Evolutionary conservation across 2,329 filamentous ascomycete species (phyloP).

Genomic region (Beauveria bassiana): DNA sequence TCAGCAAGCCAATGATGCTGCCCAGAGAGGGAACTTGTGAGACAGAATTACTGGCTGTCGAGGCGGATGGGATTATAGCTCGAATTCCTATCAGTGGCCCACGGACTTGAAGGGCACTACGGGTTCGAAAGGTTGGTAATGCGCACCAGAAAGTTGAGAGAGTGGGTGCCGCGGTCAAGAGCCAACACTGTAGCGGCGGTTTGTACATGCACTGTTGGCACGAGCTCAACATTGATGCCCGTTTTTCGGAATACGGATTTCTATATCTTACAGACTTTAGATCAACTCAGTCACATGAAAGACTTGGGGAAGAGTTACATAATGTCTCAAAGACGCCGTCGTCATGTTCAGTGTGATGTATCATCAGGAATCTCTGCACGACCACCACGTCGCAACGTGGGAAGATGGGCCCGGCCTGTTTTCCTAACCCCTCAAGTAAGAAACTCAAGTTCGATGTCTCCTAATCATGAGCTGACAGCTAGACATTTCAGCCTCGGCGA

Average conservation of each 20-base stretch:
- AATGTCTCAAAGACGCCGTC: background rate
- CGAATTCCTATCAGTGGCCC: constrained; percentile 4
- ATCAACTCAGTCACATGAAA: too few relatives aligned
- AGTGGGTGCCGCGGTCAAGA: background rate
- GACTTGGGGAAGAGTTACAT: too few relatives aligned
- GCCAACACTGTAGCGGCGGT: too few relatives aligned
- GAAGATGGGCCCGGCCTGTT: background rate
- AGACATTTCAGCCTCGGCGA: background rate
- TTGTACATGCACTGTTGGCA: too few relatives aligned
- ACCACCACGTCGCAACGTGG: background rate
- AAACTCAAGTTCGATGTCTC: too few relatives aligned
- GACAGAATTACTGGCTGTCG: background rate
- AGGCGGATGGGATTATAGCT: background rate
- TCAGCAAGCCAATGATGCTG: background rate
- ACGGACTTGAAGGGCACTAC: too few relatives aligned
- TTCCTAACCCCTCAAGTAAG: background rate
- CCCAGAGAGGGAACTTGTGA: background rate
- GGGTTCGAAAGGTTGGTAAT: background rate
- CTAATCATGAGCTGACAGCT: background rate
- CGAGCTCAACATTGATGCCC: too few relatives aligned
- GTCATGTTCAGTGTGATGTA: background rate
- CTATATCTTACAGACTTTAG: too few relatives aligned
- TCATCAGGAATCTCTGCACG: background rate
- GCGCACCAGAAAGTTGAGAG: background rate
- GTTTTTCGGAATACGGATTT: too few relatives aligned